Base-by-base conservation (phyloP, 2,329 filamentous ascomycete genomes). In the Pseudogymnoascus destructans region DNA sequence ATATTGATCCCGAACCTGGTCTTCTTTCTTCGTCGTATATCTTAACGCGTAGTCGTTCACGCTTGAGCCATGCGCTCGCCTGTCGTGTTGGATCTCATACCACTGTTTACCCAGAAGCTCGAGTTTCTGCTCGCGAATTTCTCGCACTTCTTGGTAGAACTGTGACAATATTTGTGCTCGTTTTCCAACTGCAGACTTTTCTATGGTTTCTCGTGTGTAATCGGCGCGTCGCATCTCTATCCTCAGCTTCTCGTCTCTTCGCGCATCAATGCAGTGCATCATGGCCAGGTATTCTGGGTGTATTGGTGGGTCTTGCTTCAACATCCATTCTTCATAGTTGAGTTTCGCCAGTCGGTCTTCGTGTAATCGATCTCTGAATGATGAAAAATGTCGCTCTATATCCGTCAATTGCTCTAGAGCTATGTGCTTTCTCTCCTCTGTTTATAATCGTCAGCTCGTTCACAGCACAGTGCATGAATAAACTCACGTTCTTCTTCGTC, bases 231-330 rank as follows among this genome's bases (percentile, higher is more conserved):
- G 38, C 49, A 19, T 27, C 27, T 56, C 32, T n/a, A 67, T 80
- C 62, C 83, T 81, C 57, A 95, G 75, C 72, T 89, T 95, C 66
- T 89, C 85, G 60, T 91, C 83, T 62, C 87, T 80, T 67, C 92
- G 84, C 60, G 86, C 85, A 72, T 95, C 84, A 58, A 98, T 80
- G 68, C 86, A 90, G 69, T 89, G 83, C 70, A 95, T 85, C 84
- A 95, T 95, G 40, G 88, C 87, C 33, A 96, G 77, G 64, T 91
- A 92, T 70, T 95, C 92, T 33, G 89, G 88, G 69, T 98, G 93
- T n/a, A 82, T 86, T n/a, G 82, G 82, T 58, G 75, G 76, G 52
- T 79, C 75, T 64, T 79, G 74, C 58, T 75, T 71, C 15, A 86
- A 72, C 70, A 83, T 82, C 30, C 77, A 77, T 66, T 86, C 82